Evolutionary conservation across 2,329 filamentous ascomycete genomes (phyloP), one percentile per base, ranked within the genome.

Genomic region (Pseudogymnoascus sp.): DNA sequence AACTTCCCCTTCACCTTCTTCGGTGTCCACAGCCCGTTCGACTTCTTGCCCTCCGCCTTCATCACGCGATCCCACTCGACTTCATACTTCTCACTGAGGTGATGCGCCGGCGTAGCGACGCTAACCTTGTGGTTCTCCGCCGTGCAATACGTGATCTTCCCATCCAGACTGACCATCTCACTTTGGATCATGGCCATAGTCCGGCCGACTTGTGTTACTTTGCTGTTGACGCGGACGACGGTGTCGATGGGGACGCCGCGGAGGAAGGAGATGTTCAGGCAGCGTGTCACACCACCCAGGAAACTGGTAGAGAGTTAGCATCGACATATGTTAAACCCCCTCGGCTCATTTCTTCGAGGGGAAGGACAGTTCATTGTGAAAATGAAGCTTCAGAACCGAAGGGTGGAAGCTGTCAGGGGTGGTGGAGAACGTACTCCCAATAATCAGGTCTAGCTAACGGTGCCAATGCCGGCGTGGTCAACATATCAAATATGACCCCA

Each of bases 401-500:
- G 6, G 31, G 11, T 5, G 3, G 6, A 16, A 5, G n/a, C 14
- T 1, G 4, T 10, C 33, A 60, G 33, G 26, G 31, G 41, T 12
- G 4, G 24, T 63, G 22, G 46, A 14, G 56, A 37, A 69, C 72
- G 50, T 67, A 78, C 73, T 81, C 77, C 80, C 80, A 83, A 68
- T 76, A 82, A 2, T 78, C 79, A 0, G 78, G 77, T 37, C 72
- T 74, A 4, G 79, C 75, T 11, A 83, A 60, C 1, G 81, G 79
- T 41, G 79, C 80, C 16, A 83, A 71, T 0, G 80, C 79, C 11
- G 75, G 75, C 0, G 79, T 82, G 4, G 80, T 83, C 62, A 78
- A 76, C 72, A 84, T 80, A 68, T 86, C 84, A 64, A 83, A 82
- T 46, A 84, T 80, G 4, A 82, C 72, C 0, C 80, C 78, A 2